Percentiles rank a stretch among this genome's conserved stretches.
These are phyloP conservation scores for Hanseniaspora mollemarum DNA, from an alignment of 805 yeast genomes.

Conservation along the genomic window DNA sequence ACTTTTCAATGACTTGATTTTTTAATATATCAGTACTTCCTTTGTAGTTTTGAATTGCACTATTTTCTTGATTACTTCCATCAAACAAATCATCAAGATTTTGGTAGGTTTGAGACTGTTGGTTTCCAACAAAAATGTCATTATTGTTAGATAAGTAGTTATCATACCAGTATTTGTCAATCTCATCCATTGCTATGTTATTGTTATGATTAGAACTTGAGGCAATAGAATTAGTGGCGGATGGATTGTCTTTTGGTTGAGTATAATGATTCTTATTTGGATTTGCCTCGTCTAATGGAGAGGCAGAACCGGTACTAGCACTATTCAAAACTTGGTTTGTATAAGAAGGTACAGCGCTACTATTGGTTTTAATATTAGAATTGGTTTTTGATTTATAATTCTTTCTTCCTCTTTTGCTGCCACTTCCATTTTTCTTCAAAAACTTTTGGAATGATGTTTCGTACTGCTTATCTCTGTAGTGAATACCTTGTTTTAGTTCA, in stretches of 20 bases:
- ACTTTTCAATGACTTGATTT: conserved; percentile 12
- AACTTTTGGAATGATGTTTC: conserved; percentile 10
- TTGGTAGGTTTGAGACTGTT: not conserved
- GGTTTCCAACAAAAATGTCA: not conserved
- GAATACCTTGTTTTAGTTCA: conserved; percentile 15
- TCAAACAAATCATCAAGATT: conserved; percentile 9
- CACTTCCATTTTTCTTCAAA: conserved; percentile 7
- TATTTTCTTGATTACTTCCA: not conserved
- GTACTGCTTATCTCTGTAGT: conserved; percentile 11
- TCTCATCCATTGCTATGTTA: conserved; percentile 9
- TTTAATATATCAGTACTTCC: not conserved
- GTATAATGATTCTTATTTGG: conserved; percentile 12
- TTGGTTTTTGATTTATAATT: not conserved
- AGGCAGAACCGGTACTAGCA: not conserved
- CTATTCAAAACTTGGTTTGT: not conserved
- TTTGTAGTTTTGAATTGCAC: not conserved
- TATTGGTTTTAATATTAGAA: not conserved
- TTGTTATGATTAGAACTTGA: not conserved
- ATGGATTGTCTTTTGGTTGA: conserved; percentile 3
- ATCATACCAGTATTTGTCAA: conserved; percentile 13
- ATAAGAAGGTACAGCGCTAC: not conserved
- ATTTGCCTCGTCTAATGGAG: conserved; percentile 18
- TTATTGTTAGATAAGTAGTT: not conserved
- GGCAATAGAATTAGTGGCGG: not conserved
- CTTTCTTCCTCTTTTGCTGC: not conserved